Conservation (phyloP, 1,139 yeast species). For the Geotrichum reessii region DNA sequence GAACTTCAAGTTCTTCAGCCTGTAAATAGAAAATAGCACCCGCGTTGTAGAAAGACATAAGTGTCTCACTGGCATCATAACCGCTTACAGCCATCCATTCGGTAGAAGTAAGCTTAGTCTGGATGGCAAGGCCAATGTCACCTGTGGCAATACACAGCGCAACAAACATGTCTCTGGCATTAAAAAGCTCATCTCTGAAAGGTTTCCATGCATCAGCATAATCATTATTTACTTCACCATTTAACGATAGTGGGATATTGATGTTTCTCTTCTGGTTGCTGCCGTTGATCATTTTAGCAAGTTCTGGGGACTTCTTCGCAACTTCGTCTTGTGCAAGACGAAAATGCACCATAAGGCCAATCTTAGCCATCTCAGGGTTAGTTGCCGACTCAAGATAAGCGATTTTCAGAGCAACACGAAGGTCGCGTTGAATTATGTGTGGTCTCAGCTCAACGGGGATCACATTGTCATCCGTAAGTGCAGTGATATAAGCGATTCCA, state of each 20-base stretch:
- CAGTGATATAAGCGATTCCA: constrained; percentile 51
- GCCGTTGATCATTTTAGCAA: constrained; percentile 26
- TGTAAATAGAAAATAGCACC: constrained; percentile 68
- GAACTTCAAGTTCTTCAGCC: constrained; percentile 59
- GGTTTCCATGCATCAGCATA: constrained; percentile 49
- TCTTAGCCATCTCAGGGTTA: constrained; percentile 51
- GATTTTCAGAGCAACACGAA: constrained; percentile 62
- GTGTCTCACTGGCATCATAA: constrained; percentile 56
- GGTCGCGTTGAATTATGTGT: constrained; percentile 63
- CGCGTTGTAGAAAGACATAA: constrained; percentile 60
- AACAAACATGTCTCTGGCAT: constrained; percentile 63
- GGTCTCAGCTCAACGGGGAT: constrained; percentile 39
- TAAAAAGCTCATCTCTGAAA: constrained; percentile 68
- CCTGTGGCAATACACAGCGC: constrained; percentile 65
- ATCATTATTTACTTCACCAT: constrained; percentile 19
- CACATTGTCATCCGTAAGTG: constrained; percentile 42
- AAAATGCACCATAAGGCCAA: constrained; percentile 58
- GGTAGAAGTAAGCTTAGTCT: constrained; percentile 60
- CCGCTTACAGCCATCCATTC: constrained; percentile 72
- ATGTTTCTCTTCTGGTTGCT: constrained; percentile 20
- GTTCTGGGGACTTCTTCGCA: constrained; percentile 32
- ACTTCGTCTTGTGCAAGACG: constrained; percentile 61
- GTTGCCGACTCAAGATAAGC: constrained; percentile 48
- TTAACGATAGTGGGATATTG: constrained; percentile 21
- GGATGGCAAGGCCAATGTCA: constrained; percentile 57